Percentiles rank a stretch among this genome's conserved stretches.
Conservation (phyloP, 1,284 basidiomycete species). For the Tilletia walkeri region DNA sequence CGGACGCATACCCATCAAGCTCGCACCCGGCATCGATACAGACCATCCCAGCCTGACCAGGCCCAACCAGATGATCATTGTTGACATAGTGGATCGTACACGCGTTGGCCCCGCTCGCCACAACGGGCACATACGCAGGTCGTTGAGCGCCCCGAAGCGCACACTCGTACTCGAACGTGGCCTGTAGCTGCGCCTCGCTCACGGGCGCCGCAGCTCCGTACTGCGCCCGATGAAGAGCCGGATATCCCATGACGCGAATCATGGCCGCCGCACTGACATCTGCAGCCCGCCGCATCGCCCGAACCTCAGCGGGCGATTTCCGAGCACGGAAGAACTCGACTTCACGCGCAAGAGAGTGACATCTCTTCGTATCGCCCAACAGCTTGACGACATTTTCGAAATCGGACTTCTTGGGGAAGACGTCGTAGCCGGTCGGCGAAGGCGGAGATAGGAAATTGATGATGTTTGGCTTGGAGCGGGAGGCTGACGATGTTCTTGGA, state of each 20-base stretch:
- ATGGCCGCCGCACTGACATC: constrained; percentile 45
- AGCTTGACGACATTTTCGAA: constrained; percentile 50
- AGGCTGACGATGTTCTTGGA: constrained; percentile 31
- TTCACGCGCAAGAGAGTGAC: constrained; percentile 41
- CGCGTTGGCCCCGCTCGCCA: constrained; percentile 46
- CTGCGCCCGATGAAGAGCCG: constrained; percentile 6
- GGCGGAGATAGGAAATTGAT: constrained; percentile 51
- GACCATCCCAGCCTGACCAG: constrained; percentile 30
- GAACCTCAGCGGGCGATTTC: constrained; percentile 49
- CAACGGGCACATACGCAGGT: constrained; percentile 53
- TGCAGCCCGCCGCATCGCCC: constrained; percentile 50
- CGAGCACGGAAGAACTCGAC: constrained; percentile 43
- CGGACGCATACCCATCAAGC: constrained; percentile 82
- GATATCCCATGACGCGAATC: constrained; percentile 47
- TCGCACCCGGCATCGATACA: constrained; percentile 55
- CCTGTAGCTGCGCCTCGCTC: constrained; percentile 44
- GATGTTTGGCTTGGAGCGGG: constrained; percentile 29
- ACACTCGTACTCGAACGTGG: constrained; percentile 49
- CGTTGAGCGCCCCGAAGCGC: constrained; percentile 42
- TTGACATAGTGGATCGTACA: constrained; percentile 36
- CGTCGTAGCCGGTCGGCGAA: constrained; percentile 40
- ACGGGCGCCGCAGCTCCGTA: constrained; percentile 28
- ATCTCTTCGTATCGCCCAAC: constrained; percentile 43
- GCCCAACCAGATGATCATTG: constrained; percentile 35
- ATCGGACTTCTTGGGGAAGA: constrained; percentile 49